Evolutionary conservation across 2,329 filamentous ascomycete species (phyloP).

Genomic region (Diaporthe ampelina): DNA sequence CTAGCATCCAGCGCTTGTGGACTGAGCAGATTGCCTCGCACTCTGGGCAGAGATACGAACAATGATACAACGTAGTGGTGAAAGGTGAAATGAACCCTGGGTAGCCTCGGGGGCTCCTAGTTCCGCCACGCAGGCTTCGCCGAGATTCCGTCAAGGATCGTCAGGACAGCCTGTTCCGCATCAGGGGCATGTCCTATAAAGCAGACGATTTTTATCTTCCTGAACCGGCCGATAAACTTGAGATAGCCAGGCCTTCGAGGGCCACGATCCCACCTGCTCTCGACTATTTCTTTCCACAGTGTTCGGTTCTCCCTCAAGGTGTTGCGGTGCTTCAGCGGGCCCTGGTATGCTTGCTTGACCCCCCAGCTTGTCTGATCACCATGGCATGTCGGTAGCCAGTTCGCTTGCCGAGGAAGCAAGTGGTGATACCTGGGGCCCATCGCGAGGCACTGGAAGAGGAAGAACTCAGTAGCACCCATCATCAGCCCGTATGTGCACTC

Average conservation of each 20-base stretch:
- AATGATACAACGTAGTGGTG: conserved; percentile 21
- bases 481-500: conserved; percentile 16
- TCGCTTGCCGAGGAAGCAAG: conserved; percentile 5
- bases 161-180: background rate
- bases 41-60: conserved; percentile 6
- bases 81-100: background rate
- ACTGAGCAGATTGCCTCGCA: background rate
- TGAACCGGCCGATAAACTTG: conserved; percentile 21
- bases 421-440: conserved; percentile 9
- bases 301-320: background rate
- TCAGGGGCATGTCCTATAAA: conserved; percentile 9
- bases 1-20: background rate
- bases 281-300: conserved; percentile 11
- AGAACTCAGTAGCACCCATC: conserved; percentile 23
- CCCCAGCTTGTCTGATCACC: background rate
- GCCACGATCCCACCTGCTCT: background rate
- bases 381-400: background rate
- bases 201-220: background rate
- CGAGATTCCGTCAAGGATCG: conserved; percentile 8
- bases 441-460: conserved; percentile 9
- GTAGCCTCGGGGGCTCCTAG: background rate
- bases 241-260: background rate
- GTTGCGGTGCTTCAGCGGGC: background rate
- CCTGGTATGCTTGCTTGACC: background rate
- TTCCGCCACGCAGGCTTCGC: conserved; percentile 6